Percentiles rank a stretch among this genome's conserved stretches.
These are phyloP conservation scores for Venturia asperata DNA, from an alignment of 2,329 filamentous ascomycete species.

Conservation along the genomic window DNA sequence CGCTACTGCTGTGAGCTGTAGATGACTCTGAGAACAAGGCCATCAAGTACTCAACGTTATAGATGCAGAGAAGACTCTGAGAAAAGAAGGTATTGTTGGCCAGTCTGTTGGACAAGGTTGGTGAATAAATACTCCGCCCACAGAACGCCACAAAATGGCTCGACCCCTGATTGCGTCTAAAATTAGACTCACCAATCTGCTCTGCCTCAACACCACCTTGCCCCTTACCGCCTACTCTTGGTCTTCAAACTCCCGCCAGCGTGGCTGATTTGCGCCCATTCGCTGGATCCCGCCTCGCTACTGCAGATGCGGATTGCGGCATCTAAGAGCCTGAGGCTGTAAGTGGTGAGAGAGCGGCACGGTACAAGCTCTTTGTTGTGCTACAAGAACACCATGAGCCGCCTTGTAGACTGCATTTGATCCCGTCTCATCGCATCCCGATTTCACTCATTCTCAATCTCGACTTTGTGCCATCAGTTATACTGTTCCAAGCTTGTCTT, in stretches of 20 bases:
- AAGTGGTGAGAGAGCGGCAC: neutral
- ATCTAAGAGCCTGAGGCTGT: neutral
- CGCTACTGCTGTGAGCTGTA: too few relatives aligned
- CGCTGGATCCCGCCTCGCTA: conserved; percentile 6
- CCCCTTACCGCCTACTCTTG: neutral
- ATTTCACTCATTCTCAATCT: neutral
- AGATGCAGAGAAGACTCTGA: neutral
- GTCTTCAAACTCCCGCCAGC: neutral
- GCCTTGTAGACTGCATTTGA: neutral
- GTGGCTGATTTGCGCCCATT: conserved; percentile 9
- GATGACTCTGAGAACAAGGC: too few relatives aligned
- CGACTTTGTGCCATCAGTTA: neutral
- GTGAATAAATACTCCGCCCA: conserved; percentile 2
- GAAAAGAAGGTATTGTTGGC: neutral
- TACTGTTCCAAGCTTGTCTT: neutral
- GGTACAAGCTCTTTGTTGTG: neutral
- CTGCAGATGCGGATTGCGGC: conserved; percentile 2
- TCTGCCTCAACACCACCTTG: conserved; percentile 1
- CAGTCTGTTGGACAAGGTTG: neutral
- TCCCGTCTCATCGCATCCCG: neutral
- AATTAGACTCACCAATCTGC: neutral
- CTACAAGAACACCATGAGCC: conserved; percentile 9
- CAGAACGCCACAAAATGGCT: neutral
- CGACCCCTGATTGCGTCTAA: neutral
- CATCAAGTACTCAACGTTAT: too few relatives aligned